These are phyloP conservation scores for Luffa aegyptiaca DNA, from an alignment of 306 rosid species.

Conservation along the genomic window DNA sequence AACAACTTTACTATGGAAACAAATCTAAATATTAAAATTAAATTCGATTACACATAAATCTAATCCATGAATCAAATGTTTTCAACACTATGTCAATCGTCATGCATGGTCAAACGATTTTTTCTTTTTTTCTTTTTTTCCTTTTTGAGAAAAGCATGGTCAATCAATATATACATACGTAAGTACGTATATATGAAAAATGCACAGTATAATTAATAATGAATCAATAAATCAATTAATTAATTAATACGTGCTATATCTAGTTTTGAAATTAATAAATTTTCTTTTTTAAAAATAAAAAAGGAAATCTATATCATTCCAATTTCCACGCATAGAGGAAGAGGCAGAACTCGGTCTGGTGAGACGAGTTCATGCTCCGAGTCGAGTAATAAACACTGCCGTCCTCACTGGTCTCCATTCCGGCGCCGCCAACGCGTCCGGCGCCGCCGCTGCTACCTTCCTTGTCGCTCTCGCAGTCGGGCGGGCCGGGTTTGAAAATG, in stretches of 20 bases:
- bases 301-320: background rate
- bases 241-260: background rate
- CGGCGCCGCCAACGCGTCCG: background rate
- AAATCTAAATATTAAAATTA: background rate
- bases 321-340: slow-evolving; percentile 10
- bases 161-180: background rate
- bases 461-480: slow-evolving; percentile 40
- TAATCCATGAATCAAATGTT: background rate
- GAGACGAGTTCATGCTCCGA: slow-evolving; percentile 1
- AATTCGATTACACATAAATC: background rate
- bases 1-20: background rate
- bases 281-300: background rate
- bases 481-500: slow-evolving; percentile 59
- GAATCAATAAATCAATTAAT: background rate
- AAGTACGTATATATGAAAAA: background rate
- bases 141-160: background rate
- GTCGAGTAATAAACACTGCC: slow-evolving; percentile 7
- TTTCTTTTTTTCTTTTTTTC: background rate
- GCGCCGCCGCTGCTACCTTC: slow-evolving; percentile 26
- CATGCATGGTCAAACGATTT: background rate
- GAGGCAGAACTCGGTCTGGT: slow-evolving; percentile 1
- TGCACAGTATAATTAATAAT: background rate
- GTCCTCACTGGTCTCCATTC: background rate
- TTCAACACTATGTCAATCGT: background rate
- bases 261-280: background rate